Base-by-base conservation (phyloP, 306 rosid genomes). In the Begonia loranthoides region DNA sequence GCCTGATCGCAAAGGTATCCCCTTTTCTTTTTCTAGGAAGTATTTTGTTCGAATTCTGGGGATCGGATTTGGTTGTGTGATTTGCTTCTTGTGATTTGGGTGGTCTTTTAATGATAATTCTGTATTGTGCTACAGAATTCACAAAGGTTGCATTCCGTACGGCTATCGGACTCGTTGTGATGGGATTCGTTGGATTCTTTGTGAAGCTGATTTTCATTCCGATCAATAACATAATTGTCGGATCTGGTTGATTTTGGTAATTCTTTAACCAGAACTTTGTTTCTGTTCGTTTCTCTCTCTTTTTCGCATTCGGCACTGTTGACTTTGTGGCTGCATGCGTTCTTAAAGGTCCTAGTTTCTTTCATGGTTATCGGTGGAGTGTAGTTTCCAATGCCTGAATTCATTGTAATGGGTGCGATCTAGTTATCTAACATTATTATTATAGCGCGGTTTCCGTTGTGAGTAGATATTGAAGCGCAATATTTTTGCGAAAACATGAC, bases 191-290 rank as follows among this genome's bases (percentile, higher is more conserved):
- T 17, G 64, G 64, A 2, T 60, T 60, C 48, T 60, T 60, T 38
- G 64, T 60, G 49, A 60, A 60, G 64, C 21, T 60, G 13, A 60
- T 60, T 44, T 60, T 50, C 56, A 60, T 60, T 40, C 64, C 64
- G 13, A 60, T 60, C 56, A 60, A 60, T 55, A 60, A 60, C n/a
- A 60, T 60, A 8, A 60, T 60, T 19, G 64, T 60, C 3, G 56
- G 64, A 0, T 60, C 64, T 22, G 41, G 14, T 5, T 60, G 41
- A 55, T 49, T 58, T 43, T 10, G 47, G 47, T 43, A 43, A 43
- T 43, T 43, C 14, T 43, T 10, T 10, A n/a, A 10, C 13, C 6
- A 10, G 14, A 28, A 28, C 36, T 28, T n/a, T n/a, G 47, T 43
- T 43, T 11, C 36, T 4, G 5, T 4, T 43, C 13, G 6, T 43